Conservation (phyloP, 306 rosid genomes). For the Crataegus laevigata region DNA sequence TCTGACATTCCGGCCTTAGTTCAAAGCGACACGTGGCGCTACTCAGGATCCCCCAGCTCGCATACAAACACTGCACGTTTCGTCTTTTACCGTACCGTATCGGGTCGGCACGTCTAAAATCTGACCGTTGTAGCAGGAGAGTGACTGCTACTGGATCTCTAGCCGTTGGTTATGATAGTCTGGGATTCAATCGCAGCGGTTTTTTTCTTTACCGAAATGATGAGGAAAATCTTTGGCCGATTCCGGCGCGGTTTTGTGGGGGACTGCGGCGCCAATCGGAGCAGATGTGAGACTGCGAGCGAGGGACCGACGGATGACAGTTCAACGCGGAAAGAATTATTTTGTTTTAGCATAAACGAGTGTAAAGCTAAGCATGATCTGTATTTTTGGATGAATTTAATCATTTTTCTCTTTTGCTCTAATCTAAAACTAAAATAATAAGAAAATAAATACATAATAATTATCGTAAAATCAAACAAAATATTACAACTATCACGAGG, state of each 20-base stretch:
- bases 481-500: too few species aligned
- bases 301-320: neutral
- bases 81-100: neutral
- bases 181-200: neutral
- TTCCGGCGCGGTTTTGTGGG: neutral
- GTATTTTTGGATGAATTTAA: neutral
- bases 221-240: too few species aligned
- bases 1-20: neutral
- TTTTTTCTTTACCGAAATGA: neutral
- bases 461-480: neutral
- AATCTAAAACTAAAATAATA: neutral
- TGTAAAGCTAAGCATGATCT: slow-evolving; percentile 16
- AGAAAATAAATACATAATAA: neutral
- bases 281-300: neutral
- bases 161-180: neutral
- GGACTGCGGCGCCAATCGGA: neutral
- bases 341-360: neutral
- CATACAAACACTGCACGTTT: neutral
- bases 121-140: neutral
- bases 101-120: neutral
- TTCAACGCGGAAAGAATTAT: neutral
- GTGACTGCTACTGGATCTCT: neutral
- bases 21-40: slow-evolving; percentile 9
- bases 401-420: neutral
- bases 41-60: neutral